Evolutionary conservation across 495 filamentous ascomycete genomes (phyloP).

Genomic region (Aspergillus mulundensis): DNA sequence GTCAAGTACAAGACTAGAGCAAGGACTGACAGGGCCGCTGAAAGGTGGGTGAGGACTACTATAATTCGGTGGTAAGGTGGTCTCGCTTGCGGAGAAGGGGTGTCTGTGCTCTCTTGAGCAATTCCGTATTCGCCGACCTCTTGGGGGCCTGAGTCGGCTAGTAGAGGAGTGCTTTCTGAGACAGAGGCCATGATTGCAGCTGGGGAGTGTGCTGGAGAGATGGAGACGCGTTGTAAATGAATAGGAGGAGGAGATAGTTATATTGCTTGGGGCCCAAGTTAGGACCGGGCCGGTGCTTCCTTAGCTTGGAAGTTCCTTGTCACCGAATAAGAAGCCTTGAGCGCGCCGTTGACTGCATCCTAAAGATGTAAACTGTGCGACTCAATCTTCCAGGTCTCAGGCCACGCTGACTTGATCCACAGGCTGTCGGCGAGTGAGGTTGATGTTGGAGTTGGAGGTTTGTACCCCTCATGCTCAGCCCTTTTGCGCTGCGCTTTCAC

Average conservation of each 20-base stretch:
- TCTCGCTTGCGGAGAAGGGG: neutral
- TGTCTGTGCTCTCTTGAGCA: neutral
- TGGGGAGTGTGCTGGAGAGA: neutral
- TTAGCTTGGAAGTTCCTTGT: neutral
- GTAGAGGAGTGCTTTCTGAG: conserved; percentile 5
- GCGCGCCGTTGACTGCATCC: neutral
- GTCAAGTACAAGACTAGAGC: neutral
- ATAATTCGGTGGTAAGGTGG: neutral
- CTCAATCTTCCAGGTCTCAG: neutral
- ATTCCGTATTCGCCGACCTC: neutral
- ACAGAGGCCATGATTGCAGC: neutral
- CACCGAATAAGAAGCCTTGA: neutral
- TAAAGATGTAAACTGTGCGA: too few species aligned
- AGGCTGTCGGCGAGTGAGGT: neutral
- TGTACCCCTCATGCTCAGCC: neutral
- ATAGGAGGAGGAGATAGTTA: neutral
- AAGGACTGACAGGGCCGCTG: neutral
- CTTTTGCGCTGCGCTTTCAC: neutral
- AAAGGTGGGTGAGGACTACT: neutral
- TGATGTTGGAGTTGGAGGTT: neutral
- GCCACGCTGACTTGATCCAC: neutral
- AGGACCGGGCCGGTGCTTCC: neutral
- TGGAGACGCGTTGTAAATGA: neutral
- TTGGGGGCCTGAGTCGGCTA: neutral
- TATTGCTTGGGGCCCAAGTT: neutral